Conservation (phyloP, 2,329 filamentous ascomycete species). For the Gliomastix tumulicola region DNA sequence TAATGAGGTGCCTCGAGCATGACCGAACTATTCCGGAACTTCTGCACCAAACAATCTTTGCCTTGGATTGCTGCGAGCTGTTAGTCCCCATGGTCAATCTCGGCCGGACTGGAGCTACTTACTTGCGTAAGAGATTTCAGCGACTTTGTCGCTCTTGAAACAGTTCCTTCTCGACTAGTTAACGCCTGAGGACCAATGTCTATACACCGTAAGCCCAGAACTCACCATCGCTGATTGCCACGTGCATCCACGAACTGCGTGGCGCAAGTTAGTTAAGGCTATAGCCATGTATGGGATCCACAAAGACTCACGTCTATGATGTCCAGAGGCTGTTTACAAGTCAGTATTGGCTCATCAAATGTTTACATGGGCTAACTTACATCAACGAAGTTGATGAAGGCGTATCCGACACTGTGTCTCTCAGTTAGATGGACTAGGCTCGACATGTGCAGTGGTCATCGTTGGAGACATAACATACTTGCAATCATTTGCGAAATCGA, state of each 20-base stretch:
- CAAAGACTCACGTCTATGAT: slow-evolving; percentile 58
- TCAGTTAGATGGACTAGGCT: no score
- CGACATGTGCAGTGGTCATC: no score
- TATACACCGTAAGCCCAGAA: neutral
- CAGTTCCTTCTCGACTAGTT: slow-evolving; percentile 73
- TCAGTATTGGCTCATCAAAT: slow-evolving; percentile 22
- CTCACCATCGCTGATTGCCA: slow-evolving; percentile 63
- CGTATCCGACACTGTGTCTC: slow-evolving; percentile 74
- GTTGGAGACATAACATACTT: slow-evolving; percentile 68
- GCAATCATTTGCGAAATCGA: slow-evolving; percentile 79
- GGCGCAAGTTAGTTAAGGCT: neutral
- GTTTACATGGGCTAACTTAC: slow-evolving; percentile 38
- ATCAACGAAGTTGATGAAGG: slow-evolving; percentile 91
- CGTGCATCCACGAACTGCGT: slow-evolving; percentile 66
- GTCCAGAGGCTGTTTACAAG: slow-evolving; percentile 51
- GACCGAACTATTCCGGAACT: slow-evolving; percentile 94
- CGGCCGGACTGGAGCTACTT: no score
- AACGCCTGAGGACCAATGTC: no score
- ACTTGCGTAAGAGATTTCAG: slow-evolving; percentile 95
- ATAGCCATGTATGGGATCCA: no score
- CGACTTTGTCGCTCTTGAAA: slow-evolving; percentile 77
- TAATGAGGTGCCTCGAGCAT: slow-evolving; percentile 82
- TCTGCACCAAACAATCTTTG: slow-evolving; percentile 81
- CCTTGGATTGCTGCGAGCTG: slow-evolving; percentile 71
- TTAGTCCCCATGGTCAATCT: slow-evolving; percentile 9